Evolutionary conservation across 192 early-diverging fungal species (phyloP).

Genomic region (Paraglomus brasilianum): DNA sequence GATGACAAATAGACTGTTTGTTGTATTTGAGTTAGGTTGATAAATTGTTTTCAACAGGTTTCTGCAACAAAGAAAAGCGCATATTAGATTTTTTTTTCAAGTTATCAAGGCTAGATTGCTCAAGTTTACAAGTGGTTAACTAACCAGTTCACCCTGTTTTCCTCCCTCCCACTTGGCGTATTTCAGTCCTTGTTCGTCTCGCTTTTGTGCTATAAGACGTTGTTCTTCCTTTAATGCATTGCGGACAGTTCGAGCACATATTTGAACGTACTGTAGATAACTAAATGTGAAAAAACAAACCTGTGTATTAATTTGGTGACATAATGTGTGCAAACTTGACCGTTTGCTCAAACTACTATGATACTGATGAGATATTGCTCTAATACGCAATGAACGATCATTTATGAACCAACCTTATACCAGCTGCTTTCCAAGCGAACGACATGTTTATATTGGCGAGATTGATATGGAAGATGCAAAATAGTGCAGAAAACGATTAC

Average conservation of each 20-base stretch:
- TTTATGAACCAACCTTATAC: slow-evolving; percentile 40
- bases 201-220: slow-evolving; percentile 62
- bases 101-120: too few species aligned
- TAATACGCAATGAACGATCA: too few species aligned
- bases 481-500: too few species aligned
- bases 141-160: slow-evolving; percentile 75
- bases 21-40: too few species aligned
- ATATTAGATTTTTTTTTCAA: too few species aligned
- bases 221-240: slow-evolving; percentile 80
- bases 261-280: slow-evolving; percentile 84
- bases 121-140: slow-evolving; percentile 33
- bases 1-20: too few species aligned
- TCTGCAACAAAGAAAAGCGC: too few species aligned
- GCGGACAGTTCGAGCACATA: slow-evolving; percentile 77
- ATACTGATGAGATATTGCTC: background rate
- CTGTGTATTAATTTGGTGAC: background rate
- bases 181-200: slow-evolving; percentile 76
- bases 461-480: too few species aligned
- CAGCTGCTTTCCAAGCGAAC: slow-evolving; percentile 55
- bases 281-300: slow-evolving; percentile 42
- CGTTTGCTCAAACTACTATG: background rate
- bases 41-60: too few species aligned
- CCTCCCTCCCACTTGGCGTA: slow-evolving; percentile 77
- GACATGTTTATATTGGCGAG: slow-evolving; percentile 34
- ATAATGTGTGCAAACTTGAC: background rate